phyloP scores from a whole-genome alignment of 2,329 filamentous ascomycete species.

The Albophoma yamanashiensis region DNA sequence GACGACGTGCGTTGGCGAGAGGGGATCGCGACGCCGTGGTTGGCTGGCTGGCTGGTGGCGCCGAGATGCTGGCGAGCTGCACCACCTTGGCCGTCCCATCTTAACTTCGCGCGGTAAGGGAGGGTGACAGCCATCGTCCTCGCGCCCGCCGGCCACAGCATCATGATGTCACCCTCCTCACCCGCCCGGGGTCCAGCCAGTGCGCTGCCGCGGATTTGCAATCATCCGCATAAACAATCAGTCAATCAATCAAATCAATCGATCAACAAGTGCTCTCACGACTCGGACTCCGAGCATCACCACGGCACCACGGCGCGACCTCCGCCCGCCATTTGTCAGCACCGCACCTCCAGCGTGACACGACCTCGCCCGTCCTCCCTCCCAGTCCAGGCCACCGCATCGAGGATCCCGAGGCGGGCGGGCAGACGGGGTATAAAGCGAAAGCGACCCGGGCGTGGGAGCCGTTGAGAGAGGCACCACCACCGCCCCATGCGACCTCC shows the following conservation, averaged over 20 bases:
- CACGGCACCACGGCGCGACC: not conserved
- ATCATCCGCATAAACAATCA: not conserved
- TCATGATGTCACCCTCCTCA: not conserved
- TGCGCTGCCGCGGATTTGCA: not conserved
- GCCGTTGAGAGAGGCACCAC: not conserved
- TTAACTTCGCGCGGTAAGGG: no score
- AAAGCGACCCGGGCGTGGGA: not conserved
- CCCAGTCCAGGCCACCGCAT: not conserved
- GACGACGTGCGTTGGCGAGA: not conserved
- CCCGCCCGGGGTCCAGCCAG: not conserved
- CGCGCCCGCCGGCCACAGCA: no score
- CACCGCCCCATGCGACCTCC: not conserved
- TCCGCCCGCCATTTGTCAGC: not conserved
- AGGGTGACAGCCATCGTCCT: no score
- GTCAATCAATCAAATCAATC: no score
- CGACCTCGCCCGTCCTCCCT: not conserved
- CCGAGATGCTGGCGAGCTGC: not conserved
- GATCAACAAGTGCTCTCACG: not conserved
- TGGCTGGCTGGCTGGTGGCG: not conserved
- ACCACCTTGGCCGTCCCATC: no score
- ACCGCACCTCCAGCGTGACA: not conserved
- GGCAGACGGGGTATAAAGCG: not conserved
- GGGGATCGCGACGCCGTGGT: no score
- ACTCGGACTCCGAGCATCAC: slow-evolving; percentile 1
- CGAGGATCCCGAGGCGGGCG: not conserved